Evolutionary conservation across 805 yeast species (phyloP), one percentile per base, ranked within the genome.

Genomic region (Myxozyma neglecta): DNA sequence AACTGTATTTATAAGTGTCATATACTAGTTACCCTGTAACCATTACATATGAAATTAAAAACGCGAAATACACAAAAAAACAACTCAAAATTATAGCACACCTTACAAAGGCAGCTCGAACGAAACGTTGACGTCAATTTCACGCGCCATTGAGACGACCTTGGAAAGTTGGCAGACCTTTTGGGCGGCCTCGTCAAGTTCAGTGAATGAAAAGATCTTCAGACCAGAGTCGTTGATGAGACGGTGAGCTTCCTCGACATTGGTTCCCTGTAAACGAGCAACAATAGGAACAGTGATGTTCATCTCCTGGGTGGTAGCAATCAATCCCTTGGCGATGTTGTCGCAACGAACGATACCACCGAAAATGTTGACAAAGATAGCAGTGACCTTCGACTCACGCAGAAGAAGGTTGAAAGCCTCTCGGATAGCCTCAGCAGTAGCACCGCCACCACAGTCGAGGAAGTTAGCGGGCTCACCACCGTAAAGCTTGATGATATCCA

Each of bases 341-440:
- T 94, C 99, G 81, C 99, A 94, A 84, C 99, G 90, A 71, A 94
- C 99, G 71, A 94, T 94, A 82, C 99, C 99, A 77, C 99, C 99
- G 73, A 94, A 94, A 73, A 94, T 94, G 85, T 94, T 94, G 74
- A 94, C 98, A 72, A 94, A 93, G 76, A 94, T 94, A 75, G 97
- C 96, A 72, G 89, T 85, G 69, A 94, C 97, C 72, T 86, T 85
- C 73, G 85, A 79, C 81, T 94, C 97, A 63, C 94, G 83, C 74
- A 96, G 81, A 73, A 94, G 93, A 77, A 94, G 85, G 79, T 86
- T 88, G 82, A 94, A 93, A 60, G 98, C 99, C 79, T 88, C 88
- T 81, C 92, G 96, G 75, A 94, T 94, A 73, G 99, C 93, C 79
- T 90, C 89, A 70, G 98, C 97, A 67, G 98, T 94, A 71, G 99